Percentiles rank a stretch among this genome's conserved stretches.
phyloP scores from a whole-genome alignment of 2,329 filamentous ascomycete genomes.

The Podosphaera leucotricha region DNA sequence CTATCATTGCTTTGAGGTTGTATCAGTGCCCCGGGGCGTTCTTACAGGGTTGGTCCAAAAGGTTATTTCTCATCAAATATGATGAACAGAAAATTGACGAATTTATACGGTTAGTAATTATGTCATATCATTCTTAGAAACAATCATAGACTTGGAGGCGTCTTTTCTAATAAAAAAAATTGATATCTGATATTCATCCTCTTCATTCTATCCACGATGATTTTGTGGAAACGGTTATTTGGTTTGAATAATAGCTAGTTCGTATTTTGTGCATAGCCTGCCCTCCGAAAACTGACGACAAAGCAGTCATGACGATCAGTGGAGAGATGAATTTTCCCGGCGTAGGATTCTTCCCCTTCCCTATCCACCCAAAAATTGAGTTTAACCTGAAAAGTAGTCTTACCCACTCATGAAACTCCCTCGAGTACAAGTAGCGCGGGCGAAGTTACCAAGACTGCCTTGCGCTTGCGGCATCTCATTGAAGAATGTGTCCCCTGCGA shows the following conservation, averaged over 20 bases:
- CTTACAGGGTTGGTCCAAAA: no score
- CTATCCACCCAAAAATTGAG: background rate
- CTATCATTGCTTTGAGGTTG: no score
- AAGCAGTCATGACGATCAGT: constrained; percentile 8
- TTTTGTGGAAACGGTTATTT: constrained; percentile 14
- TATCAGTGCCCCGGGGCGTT: no score
- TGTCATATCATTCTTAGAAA: no score
- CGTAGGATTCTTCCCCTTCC: constrained; percentile 6
- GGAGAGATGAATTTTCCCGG: constrained; percentile 13
- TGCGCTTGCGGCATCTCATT: constrained; percentile 75
- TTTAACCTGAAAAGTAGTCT: constrained; percentile 24
- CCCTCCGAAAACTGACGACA: constrained; percentile 2
- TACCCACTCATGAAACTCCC: constrained; percentile 34
- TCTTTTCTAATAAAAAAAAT: no score
- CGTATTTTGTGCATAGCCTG: constrained; percentile 8
- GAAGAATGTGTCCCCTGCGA: constrained; percentile 82
- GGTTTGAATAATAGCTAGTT: constrained; percentile 10
- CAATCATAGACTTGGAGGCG: no score
- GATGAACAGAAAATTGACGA: no score
- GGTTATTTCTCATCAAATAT: no score
- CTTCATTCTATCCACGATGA: constrained; percentile 5
- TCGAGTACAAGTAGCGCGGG: constrained; percentile 46
- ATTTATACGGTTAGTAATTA: no score
- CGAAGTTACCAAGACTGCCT: constrained; percentile 71
- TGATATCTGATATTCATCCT: no score